Base-by-base conservation (phyloP, 2,329 filamentous ascomycete species). In the Monilinia laxa region DNA sequence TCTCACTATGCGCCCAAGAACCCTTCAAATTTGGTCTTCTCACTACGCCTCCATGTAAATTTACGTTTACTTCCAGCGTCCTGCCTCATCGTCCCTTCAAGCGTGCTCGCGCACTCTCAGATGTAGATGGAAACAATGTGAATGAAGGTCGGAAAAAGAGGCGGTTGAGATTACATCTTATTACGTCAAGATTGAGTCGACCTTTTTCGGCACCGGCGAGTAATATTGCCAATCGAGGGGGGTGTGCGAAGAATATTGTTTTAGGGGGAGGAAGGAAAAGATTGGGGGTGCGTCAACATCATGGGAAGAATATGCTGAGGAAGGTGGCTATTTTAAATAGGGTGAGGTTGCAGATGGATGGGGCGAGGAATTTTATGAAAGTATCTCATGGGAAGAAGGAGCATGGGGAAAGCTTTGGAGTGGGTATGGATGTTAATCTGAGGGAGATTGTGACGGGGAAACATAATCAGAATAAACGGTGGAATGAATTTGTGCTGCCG, bases 161-260 rank as follows among this genome's bases (percentile, higher is more conserved):
- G 31, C 82, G 89, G 4, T 78, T 91, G 4, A 82, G 87, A 0
- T 79, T 85, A 2, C 78, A 83, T 25, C 81, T 91, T 54, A 85
- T 91, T 73, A 92, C 90, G 1, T 91, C 88, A 25, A 83, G 88
- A 10, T 84, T 92, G 0, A 91, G 88, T 12, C 84, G 82, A 58
- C 88, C 89, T 1, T 92, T 86, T 76, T 90, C 88, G 0, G 81
- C 85, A 38, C 89, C 89, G 0, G 87, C 89, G 3, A 87, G 88
- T 54, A 88, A 91, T 72, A 90, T 91, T 54, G 81, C 88, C 63
- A 85, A 88, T 75, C 83, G 87, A 35, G 87, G 76, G 14, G 35
- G 51, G 1, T 42, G 16, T 49, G 71, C 79, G 55, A 81, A 80
- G 70, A 79, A 81, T 66, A 76, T 80, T 1, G 73, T 81, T 14